Conservation (phyloP, 2,329 filamentous ascomycete genomes). For the Penicillium griseofulvum region DNA sequence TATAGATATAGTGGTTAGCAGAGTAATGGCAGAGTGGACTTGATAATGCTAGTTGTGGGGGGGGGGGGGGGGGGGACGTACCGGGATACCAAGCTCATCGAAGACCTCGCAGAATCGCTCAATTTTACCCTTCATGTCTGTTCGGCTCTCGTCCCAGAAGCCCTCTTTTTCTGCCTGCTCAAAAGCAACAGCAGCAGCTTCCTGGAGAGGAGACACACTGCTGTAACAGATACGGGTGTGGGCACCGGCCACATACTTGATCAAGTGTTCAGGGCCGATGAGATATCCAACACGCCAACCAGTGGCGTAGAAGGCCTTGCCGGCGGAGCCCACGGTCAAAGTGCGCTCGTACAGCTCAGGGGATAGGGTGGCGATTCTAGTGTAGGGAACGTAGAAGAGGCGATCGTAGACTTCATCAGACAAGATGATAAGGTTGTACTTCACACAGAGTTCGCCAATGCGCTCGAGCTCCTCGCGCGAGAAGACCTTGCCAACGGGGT, state of each 20-base stretch:
- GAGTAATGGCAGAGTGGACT: background rate
- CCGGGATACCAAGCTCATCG: conserved; percentile 68
- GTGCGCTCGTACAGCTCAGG: conserved; percentile 86
- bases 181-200: conserved; percentile 90
- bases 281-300: conserved; percentile 97
- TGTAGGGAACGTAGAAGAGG: conserved; percentile 93
- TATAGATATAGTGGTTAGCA: conserved; percentile 14
- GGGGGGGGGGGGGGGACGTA: too few relatives aligned
- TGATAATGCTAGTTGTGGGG: too few relatives aligned
- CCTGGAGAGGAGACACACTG: conserved; percentile 88
- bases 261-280: conserved; percentile 81
- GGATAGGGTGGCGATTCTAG: conserved; percentile 83
- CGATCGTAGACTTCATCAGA: conserved; percentile 93
- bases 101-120: conserved; percentile 80
- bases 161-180: conserved; percentile 79
- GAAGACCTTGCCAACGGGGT: conserved; percentile 95
- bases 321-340: conserved; percentile 89
- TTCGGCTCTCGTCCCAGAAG: conserved; percentile 83
- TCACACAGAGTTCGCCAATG: conserved; percentile 85
- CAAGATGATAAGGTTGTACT: conserved; percentile 90
- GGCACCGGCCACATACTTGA: conserved; percentile 86
- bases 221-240: conserved; percentile 97
- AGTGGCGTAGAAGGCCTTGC: conserved; percentile 98
- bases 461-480: conserved; percentile 76
- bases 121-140: conserved; percentile 88